Percentiles rank a stretch among this genome's conserved stretches.
These are phyloP conservation scores for Linnemannia zychae DNA, from an alignment of 192 early-diverging fungal species.

Conservation along the genomic window DNA sequence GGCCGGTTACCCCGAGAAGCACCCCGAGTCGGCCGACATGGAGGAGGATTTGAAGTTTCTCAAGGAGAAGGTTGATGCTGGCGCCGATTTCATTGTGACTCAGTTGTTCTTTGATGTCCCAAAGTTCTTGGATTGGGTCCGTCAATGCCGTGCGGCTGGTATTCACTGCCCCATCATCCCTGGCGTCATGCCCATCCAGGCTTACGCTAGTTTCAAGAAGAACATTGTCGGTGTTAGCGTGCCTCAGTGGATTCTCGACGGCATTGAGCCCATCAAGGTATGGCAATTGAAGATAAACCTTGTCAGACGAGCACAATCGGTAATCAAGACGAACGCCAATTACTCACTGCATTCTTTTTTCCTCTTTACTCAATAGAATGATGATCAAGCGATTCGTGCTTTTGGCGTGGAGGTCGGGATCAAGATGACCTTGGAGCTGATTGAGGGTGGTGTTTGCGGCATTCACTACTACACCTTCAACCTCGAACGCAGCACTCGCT, in stretches of 20 bases:
- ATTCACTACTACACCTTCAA: conserved; percentile 99
- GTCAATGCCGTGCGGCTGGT: conserved; percentile 80
- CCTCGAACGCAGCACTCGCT: conserved; percentile 87
- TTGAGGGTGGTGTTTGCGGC: conserved; percentile 77
- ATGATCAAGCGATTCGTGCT: conserved; percentile 96
- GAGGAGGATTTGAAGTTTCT: conserved; percentile 86
- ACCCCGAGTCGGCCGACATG: conserved; percentile 78
- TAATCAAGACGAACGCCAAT: not conserved
- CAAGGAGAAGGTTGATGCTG: conserved; percentile 92
- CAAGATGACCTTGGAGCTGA: conserved; percentile 84
- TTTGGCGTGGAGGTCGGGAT: conserved; percentile 89
- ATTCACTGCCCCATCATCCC: conserved; percentile 90
- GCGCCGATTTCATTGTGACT: conserved; percentile 94
- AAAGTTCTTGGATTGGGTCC: conserved; percentile 86
- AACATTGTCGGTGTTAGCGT: conserved; percentile 91
- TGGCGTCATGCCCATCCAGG: conserved; percentile 98
- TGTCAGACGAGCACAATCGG: not conserved
- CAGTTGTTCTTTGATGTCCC: conserved; percentile 97
- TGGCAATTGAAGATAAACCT: not conserved
- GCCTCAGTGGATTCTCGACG: conserved; percentile 87
- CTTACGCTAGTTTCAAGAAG: conserved; percentile 91
- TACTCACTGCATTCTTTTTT: not conserved
- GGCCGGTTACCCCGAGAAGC: conserved; percentile 97
- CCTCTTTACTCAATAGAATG: conserved; percentile 60
- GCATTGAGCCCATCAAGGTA: conserved; percentile 95